A percentile compares a stretch with the other conserved stretches of the same genome.
These are phyloP conservation scores for Gardenia jasminoides DNA, from an alignment of 257 asterid genomes.

Conservation along the genomic window DNA sequence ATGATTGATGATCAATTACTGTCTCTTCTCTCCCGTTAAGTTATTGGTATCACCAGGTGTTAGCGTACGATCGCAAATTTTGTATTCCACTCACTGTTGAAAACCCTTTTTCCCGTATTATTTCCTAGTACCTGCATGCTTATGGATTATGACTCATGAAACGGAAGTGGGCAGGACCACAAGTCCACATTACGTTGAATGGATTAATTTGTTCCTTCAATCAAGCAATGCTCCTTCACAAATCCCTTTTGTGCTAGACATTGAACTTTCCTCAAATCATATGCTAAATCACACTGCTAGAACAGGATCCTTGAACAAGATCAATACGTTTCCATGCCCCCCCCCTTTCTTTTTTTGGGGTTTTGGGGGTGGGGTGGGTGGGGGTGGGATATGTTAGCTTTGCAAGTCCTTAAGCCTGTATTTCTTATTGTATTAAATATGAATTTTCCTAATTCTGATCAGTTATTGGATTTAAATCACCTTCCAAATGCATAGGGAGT, in stretches of 20 bases:
- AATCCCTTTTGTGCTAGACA: background rate
- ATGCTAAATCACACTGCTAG: background rate
- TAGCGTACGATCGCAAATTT: background rate
- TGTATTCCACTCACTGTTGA: background rate
- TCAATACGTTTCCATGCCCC: background rate
- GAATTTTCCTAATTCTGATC: background rate
- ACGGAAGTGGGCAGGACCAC: conserved; percentile 34
- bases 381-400: too few relatives aligned
- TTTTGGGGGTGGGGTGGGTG: too few relatives aligned
- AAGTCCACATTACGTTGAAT: conserved; percentile 22
- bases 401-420: background rate
- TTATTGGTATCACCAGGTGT: background rate
- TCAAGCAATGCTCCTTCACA: background rate
- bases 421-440: background rate
- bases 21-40: background rate
- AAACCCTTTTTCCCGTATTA: background rate
- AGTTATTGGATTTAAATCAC: background rate
- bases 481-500: background rate
- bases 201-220: conserved; percentile 1
- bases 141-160: background rate
- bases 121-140: background rate
- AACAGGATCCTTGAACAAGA: background rate
- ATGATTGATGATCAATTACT: background rate
- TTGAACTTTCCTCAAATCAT: background rate
- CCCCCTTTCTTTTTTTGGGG: too few relatives aligned